Conservation (phyloP, 140 eudicot genomes). For the Senecio squalidus region DNA sequence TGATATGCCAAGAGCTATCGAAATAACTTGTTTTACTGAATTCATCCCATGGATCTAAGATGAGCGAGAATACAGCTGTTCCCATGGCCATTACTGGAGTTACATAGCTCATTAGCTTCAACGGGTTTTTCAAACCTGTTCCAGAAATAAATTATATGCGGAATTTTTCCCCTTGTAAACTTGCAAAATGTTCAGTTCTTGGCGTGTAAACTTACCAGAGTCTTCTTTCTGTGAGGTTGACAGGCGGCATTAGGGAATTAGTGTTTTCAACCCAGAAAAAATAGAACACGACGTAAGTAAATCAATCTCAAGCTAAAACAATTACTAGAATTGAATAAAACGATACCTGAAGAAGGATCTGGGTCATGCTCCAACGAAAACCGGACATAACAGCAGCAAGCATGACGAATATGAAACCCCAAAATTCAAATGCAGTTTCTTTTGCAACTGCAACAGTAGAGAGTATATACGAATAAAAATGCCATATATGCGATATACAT, state of each 20-base stretch:
- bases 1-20: slow-evolving; percentile 72
- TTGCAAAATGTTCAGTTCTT: no score
- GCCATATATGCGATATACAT: no score
- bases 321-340: neutral
- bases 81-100: slow-evolving; percentile 90
- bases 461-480: neutral
- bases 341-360: slow-evolving; percentile 93
- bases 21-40: slow-evolving; percentile 58
- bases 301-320: neutral
- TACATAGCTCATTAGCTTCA: slow-evolving; percentile 81
- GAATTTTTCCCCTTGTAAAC: no score
- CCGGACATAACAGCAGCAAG: slow-evolving; percentile 99
- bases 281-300: slow-evolving; percentile 13
- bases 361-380: slow-evolving; percentile 95
- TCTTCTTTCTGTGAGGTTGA: slow-evolving; percentile 62
- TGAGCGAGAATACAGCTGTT: slow-evolving; percentile 72
- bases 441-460: slow-evolving; percentile 55
- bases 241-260: slow-evolving; percentile 27
- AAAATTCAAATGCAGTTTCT: slow-evolving; percentile 88
- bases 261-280: slow-evolving; percentile 24
- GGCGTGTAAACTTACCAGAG: slow-evolving; percentile 78
- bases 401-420: slow-evolving; percentile 94
- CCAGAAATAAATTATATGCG: slow-evolving; percentile 2
- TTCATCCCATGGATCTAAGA: slow-evolving; percentile 86
- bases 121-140: slow-evolving; percentile 84